These are phyloP conservation scores for Datisca glomerata DNA, from an alignment of 306 rosid genomes.

Conservation along the genomic window DNA sequence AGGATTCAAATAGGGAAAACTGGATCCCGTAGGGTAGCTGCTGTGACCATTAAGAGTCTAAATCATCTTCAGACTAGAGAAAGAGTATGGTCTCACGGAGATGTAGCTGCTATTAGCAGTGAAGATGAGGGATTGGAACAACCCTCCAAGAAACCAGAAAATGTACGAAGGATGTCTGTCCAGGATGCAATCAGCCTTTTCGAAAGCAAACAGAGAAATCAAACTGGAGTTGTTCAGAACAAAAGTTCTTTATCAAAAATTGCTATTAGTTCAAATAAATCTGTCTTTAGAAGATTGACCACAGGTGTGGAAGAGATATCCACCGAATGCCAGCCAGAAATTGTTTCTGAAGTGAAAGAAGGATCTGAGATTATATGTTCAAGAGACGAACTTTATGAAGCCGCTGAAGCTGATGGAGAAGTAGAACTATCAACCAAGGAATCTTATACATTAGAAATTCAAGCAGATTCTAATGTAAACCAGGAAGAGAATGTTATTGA, in stretches of 20 bases:
- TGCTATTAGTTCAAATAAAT: constrained; percentile 50
- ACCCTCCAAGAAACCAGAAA: constrained; percentile 46
- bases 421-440: constrained; percentile 23
- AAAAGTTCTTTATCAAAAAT: constrained; percentile 53
- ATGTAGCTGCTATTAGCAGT: constrained; percentile 31
- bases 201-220: constrained; percentile 81
- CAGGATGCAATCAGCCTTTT: constrained; percentile 91
- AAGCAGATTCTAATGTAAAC: constrained; percentile 23
- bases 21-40: constrained; percentile 83
- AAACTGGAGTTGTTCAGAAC: constrained; percentile 40
- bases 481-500: constrained; percentile 25
- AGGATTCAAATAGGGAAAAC: constrained; percentile 82
- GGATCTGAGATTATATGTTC: constrained; percentile 30
- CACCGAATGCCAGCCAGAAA: constrained; percentile 37
- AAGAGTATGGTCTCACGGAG: constrained; percentile 33
- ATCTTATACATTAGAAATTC: constrained; percentile 28
- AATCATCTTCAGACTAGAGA: constrained; percentile 57
- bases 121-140: constrained; percentile 61
- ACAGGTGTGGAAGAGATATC: constrained; percentile 68
- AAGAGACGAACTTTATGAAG: constrained; percentile 24
- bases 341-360: constrained; percentile 19
- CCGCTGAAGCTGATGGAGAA: constrained; percentile 22
- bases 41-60: constrained; percentile 81
- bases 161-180: constrained; percentile 75
- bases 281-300: constrained; percentile 98